phyloP scores from a whole-genome alignment of 2,329 filamentous ascomycete genomes.

The Paramyrothecium roridum region DNA sequence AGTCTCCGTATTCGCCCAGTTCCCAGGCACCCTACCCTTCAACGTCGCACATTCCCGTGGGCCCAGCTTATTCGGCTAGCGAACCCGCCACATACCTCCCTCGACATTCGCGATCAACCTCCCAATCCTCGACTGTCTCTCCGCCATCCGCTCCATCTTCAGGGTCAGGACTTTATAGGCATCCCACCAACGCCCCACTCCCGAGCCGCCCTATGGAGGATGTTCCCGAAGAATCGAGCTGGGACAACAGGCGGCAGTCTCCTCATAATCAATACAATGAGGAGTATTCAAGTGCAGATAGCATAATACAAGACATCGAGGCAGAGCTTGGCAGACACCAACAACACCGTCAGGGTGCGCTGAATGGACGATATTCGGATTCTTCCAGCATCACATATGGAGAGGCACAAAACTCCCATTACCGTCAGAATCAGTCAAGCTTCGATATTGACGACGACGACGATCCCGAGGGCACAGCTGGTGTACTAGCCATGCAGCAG shows the following conservation, averaged over 20 bases:
- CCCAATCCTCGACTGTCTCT: conserved; percentile 43
- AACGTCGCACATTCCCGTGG: conserved; percentile 50
- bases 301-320: conserved; percentile 57
- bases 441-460: conserved; percentile 65
- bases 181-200: conserved; percentile 58
- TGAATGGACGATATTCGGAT: conserved; percentile 44
- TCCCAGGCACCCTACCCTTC: conserved; percentile 49
- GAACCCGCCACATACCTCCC: conserved; percentile 44
- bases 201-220: conserved; percentile 50
- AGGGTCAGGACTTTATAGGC: conserved; percentile 46
- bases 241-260: conserved; percentile 25
- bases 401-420: conserved; percentile 11
- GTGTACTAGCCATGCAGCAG: conserved; percentile 77
- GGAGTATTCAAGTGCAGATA: conserved; percentile 38
- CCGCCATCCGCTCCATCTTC: conserved; percentile 40
- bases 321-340: conserved; percentile 40
- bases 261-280: conserved; percentile 26
- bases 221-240: conserved; percentile 37
- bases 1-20: conserved; percentile 27
- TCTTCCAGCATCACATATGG: conserved; percentile 14
- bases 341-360: conserved; percentile 35
- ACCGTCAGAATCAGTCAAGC: conserved; percentile 14
- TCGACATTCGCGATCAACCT: conserved; percentile 45
- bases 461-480: conserved; percentile 83
- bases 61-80: conserved; percentile 44